Evolutionary conservation across 768 basidiomycete genomes (phyloP).

Genomic region (Kondoa subrosea): DNA sequence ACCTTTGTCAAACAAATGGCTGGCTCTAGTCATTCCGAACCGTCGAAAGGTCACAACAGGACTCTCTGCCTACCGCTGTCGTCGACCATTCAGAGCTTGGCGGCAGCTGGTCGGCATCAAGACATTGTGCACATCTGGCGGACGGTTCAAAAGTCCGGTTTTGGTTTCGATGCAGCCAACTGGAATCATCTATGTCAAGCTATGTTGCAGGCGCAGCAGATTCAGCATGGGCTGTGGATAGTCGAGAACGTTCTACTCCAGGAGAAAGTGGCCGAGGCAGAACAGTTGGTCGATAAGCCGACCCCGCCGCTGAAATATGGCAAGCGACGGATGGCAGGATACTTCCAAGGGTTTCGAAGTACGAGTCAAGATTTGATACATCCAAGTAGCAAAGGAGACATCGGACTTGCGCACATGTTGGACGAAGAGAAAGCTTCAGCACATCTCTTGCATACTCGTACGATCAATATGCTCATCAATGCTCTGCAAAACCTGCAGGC

Average conservation of each 20-base stretch:
- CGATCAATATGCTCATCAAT: no score
- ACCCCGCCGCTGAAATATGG: background rate
- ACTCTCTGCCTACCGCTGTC: slow-evolving; percentile 62
- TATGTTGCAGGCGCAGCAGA: slow-evolving; percentile 59
- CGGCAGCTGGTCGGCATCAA: slow-evolving; percentile 44
- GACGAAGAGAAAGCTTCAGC: no score
- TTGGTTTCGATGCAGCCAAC: slow-evolving; percentile 70
- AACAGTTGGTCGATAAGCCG: background rate
- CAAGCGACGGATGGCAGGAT: background rate
- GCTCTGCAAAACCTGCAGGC: no score
- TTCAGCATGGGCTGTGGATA: slow-evolving; percentile 67
- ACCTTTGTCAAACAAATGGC: slow-evolving; percentile 21
- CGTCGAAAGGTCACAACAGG: slow-evolving; percentile 33
- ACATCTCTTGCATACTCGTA: no score
- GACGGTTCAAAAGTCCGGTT: slow-evolving; percentile 45
- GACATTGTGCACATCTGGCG: slow-evolving; percentile 54
- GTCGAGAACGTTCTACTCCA: slow-evolving; percentile 50
- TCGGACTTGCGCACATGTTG: no score
- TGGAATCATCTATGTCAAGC: slow-evolving; percentile 73
- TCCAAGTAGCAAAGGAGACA: no score
- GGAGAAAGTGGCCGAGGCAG: background rate
- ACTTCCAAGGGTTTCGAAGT: no score
- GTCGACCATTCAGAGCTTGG: slow-evolving; percentile 60
- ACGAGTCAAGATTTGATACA: no score
- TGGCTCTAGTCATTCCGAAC: slow-evolving; percentile 2